Evolutionary conservation across 805 yeast genomes (phyloP).

Genomic region (Lipomyces spencermartinsiae): DNA sequence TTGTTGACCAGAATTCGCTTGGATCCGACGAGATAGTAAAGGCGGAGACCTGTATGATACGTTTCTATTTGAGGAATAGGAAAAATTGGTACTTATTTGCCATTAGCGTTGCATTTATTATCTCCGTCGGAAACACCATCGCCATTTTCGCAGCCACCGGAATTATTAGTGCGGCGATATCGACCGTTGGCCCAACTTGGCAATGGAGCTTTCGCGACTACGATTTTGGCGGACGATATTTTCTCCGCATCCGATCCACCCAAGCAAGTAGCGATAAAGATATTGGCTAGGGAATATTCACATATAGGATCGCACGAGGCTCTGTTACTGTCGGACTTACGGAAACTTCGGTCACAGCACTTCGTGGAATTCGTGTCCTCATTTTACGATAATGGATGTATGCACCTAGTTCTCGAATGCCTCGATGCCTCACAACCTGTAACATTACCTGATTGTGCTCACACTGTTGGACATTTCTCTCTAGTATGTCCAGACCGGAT

Average conservation of each 20-base stretch:
- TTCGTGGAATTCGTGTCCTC: slow-evolving; percentile 17
- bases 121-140: slow-evolving; percentile 14
- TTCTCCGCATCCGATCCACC: slow-evolving; percentile 11
- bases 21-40: neutral
- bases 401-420: slow-evolving; percentile 30
- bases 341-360: slow-evolving; percentile 13
- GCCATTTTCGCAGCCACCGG: slow-evolving; percentile 10
- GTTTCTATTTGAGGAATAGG: neutral
- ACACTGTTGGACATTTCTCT: slow-evolving; percentile 21
- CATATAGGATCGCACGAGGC: slow-evolving; percentile 28
- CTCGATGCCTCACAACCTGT: slow-evolving; percentile 23
- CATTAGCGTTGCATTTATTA: neutral
- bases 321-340: slow-evolving; percentile 19
- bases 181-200: slow-evolving; percentile 20
- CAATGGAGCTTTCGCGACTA: slow-evolving; percentile 33
- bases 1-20: neutral
- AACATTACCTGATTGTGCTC: slow-evolving; percentile 30
- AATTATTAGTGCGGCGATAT: slow-evolving; percentile 15
- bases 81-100: neutral
- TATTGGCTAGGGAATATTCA: slow-evolving; percentile 6
- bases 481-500: slow-evolving; percentile 29
- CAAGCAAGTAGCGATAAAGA: slow-evolving; percentile 30
- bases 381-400: slow-evolving; percentile 12
- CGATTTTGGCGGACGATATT: slow-evolving; percentile 26
- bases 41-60: neutral